Base-by-base conservation (phyloP, 495 filamentous ascomycete species). In the Hypoxylon fragiforme region DNA sequence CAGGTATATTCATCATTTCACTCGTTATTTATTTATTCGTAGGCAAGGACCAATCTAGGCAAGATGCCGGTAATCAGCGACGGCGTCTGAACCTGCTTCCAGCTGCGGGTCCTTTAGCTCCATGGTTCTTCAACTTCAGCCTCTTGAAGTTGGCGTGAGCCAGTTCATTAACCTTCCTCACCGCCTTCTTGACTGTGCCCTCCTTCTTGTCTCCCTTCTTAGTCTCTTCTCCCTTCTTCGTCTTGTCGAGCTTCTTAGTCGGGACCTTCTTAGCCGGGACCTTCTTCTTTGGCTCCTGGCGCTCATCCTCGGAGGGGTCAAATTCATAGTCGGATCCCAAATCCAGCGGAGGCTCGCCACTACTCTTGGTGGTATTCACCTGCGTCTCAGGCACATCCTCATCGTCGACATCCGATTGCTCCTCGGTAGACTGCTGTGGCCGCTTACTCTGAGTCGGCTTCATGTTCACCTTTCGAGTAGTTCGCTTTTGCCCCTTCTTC, bases 401-500 rank as follows among this genome's bases (percentile, higher is more conserved):
- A 0, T 35, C 46, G 1, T 65, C 58, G 0, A 41, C 28, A 12
- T 49, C 60, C 0, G 31, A 13, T 12, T 62, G 63, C 5, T 66
- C 58, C 15, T 69, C 63, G n/a, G 68, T 62, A 3, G 68, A 7
- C 4, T 44, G 34, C 49, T 57, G 37, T 32, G 78, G 78, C 26
- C 78, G 73, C 38, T 67, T 75, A 20, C 53, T 40, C 42, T 67
- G 49, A 5, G 69, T 73, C 12, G 80, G 80, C 39, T 63, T 83
- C 84, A 95, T 92, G 31, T 81, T 87, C n/a, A 87, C 83, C 31
- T 80, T 70, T 42, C 88, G 77, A 2, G 92, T 96, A 26, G 88
- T 90, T 34, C 92, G 80, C 71, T 97, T 97, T 65, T 90, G 85
- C 0, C 92, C 92, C 70, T 86, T 90, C 79, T 97, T 97, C 75